Base-by-base conservation (phyloP, 257 asterid genomes). In the Ophiorrhiza pumila region DNA sequence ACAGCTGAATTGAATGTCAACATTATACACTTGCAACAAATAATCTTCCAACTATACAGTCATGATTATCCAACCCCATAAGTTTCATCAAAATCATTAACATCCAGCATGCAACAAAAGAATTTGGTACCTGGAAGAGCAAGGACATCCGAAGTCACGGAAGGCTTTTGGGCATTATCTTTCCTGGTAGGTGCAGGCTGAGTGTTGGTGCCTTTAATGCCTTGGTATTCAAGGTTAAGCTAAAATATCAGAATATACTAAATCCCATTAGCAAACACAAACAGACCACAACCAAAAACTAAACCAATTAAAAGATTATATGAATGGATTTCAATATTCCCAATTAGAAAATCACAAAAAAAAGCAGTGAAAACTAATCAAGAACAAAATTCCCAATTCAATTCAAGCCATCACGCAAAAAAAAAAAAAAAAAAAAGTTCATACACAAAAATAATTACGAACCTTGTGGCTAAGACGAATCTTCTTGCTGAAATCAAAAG, bases 401-500 rank as follows among this genome's bases (percentile, higher is more conserved):
- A 20, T 47, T 47, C 20, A 47, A 47, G 2, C 53, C 53, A 47
- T 47, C 53, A 32, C 42, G 3, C 7, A 17, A 50, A 50, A 50
- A 34, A 12, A 3, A 63, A n/a, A 2, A 2, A 17, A 50, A 50
- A 50, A 34, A 12, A 3, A 63, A n/a, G 4, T 37, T 43, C 7
- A 15, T 35, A 45, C 13, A 69, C 23, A 8, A 20, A 37, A 10
- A 68, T 4, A 57, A 66, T 76, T 25, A 84, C 88, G 60, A 58
- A 93, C 97, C 99, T 95, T 95, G 52, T 89, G 86, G 58, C 86
- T 89, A 8, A 85, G 61, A 68, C 99, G 92, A 84, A 92, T 84
- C 91, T 83, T 95, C 91, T 88, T 89, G 88, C 99, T 95, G 99
- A 71, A 55, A 32, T 12, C 32, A 41, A 74, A 47, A 65, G 52